Evolutionary conservation across 2,329 filamentous ascomycete species (phyloP).

Genomic region (Ascochyta viciae-villosae): DNA sequence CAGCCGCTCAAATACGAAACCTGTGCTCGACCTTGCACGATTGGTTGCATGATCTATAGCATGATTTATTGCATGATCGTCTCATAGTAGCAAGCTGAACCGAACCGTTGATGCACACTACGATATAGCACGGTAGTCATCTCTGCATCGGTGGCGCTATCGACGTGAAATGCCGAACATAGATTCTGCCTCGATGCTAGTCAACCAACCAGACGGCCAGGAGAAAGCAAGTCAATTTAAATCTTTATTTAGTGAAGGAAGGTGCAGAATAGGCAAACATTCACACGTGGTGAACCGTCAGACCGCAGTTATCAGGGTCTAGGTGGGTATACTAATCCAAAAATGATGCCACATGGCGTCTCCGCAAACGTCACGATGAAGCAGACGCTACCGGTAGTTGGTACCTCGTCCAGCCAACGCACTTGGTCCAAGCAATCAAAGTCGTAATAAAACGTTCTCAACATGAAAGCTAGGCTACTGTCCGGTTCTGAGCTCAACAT

Average conservation of each 20-base stretch:
- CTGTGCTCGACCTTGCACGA: slow-evolving; percentile 5
- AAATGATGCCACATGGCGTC: slow-evolving; percentile 13
- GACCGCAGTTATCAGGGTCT: slow-evolving; percentile 5
- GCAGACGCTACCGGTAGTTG: neutral
- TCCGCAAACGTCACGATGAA: slow-evolving; percentile 15
- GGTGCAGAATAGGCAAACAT: neutral
- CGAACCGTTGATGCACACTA: slow-evolving; percentile 1
- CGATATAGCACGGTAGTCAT: neutral
- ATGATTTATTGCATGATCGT: slow-evolving; percentile 15
- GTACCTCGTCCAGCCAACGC: neutral
- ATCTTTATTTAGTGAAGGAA: neutral
- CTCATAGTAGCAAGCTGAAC: slow-evolving; percentile 5
- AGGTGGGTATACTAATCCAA: slow-evolving; percentile 1
- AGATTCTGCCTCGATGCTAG: neutral
- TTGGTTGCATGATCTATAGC: slow-evolving; percentile 12
- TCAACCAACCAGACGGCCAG: neutral
- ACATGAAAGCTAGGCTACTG: neutral
- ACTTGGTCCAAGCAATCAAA: neutral
- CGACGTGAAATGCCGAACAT: slow-evolving; percentile 4
- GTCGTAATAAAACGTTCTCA: slow-evolving; percentile 9
- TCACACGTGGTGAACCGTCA: slow-evolving; percentile 13
- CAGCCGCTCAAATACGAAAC: neutral
- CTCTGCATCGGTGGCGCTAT: slow-evolving; percentile 7
- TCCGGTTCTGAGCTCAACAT: neutral
- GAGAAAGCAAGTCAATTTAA: neutral